Base-by-base conservation (phyloP, 208 protist species). In the Phytomonas francai region DNA sequence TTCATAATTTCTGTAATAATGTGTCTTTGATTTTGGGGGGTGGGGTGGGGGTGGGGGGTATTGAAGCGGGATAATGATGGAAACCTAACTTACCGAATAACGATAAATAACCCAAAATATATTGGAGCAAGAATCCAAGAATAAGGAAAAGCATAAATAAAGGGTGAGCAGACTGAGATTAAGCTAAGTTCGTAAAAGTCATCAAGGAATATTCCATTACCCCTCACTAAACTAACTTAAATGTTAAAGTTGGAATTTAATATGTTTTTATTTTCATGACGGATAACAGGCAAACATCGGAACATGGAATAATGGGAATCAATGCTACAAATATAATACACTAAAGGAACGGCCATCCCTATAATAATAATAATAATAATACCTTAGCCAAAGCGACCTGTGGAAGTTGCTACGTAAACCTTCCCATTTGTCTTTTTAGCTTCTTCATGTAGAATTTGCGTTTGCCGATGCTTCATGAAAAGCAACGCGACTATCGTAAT, bases 401-500 rank as follows among this genome's bases (percentile, higher is more conserved):
- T 75, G 2, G 85, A 67, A 0, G 81, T 77, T n/a, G 91, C 88
- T 59, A 96, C 84, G 69, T 96, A 96, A 30, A 96, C 80, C 71
- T 93, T 94, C 2, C 91, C 87, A 14, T 88, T 88, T 39, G 81
- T 85, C 68, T 72, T 81, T 63, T 93, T 73, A 3, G 88, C 91
- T 74, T 96, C 91, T 54, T 84, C 76, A 68, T 94, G 82, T 30
- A 96, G 63, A 42, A 91, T 93, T 49, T 78, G 71, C 45, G 85
- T 94, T 63, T 93, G 88, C 22, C 74, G 65, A 70, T 85, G 84
- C 74, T 93, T 92, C 32, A 94, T 68, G 64, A 92, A 84, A 60
- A 96, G 92, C 9, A 96, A 80, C 6, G 88, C 86, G 0, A 88
- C 65, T 28, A 96, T 60, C 1, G 91, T 92, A 57, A 96, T 85